Percentiles rank a stretch among this genome's conserved stretches.
phyloP scores from a whole-genome alignment of 2,329 filamentous ascomycete species.

The Hirsutella thompsonii region DNA sequence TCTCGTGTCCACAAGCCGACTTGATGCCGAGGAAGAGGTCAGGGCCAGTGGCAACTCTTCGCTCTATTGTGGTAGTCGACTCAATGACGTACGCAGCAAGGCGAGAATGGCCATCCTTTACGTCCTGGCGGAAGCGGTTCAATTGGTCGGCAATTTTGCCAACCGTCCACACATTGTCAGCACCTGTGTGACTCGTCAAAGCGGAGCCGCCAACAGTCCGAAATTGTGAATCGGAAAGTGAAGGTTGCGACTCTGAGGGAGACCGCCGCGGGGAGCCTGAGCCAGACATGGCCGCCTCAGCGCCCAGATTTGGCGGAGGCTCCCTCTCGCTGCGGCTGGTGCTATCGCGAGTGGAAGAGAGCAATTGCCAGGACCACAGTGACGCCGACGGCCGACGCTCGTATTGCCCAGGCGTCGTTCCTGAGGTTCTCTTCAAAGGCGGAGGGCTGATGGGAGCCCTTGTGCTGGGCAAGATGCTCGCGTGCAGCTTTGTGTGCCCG shows the following conservation, averaged over 20 bases:
- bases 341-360: too few relatives aligned
- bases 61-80: slow-evolving; percentile 26
- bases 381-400: background rate
- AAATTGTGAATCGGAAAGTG: background rate
- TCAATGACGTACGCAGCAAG: slow-evolving; percentile 32
- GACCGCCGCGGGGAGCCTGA: background rate
- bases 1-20: slow-evolving; percentile 19
- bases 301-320: too few relatives aligned
- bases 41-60: slow-evolving; percentile 25
- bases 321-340: too few relatives aligned
- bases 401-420: background rate
- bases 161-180: slow-evolving; percentile 25
- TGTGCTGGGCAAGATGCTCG: slow-evolving; percentile 3
- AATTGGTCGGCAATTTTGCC: slow-evolving; percentile 29
- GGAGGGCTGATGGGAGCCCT: slow-evolving; percentile 15
- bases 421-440: slow-evolving; percentile 10
- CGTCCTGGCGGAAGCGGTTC: slow-evolving; percentile 24
- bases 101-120: slow-evolving; percentile 31
- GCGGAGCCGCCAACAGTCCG: slow-evolving; percentile 5
- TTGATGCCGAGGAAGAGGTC: slow-evolving; percentile 36
- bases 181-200: slow-evolving; percentile 11
- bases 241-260: background rate
- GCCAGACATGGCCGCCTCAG: background rate
- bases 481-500: slow-evolving; percentile 1
- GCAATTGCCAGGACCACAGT: too few relatives aligned